A percentile compares a stretch with the other conserved stretches of the same genome.
These are phyloP conservation scores for Crithidia mellificae DNA, from an alignment of 208 protist genomes.

Conservation along the genomic window DNA sequence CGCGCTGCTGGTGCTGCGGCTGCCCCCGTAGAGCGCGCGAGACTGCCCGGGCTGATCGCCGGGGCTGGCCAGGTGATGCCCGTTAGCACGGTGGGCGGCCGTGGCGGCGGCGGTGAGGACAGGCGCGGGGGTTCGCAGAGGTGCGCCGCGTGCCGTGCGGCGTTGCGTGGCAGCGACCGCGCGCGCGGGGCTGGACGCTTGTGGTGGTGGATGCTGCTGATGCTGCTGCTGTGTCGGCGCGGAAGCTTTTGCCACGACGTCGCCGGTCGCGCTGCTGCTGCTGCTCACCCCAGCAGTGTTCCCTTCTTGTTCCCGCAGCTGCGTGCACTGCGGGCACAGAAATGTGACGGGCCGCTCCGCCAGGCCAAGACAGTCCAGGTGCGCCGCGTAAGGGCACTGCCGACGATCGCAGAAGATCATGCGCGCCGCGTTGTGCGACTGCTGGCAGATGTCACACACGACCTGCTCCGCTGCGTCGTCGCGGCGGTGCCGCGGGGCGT, in stretches of 20 bases:
- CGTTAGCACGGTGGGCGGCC: not conserved
- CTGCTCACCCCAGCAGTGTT: not conserved
- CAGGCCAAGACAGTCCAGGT: constrained; percentile 75
- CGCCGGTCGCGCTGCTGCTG: not conserved
- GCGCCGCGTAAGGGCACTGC: constrained; percentile 70
- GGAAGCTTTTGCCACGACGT: not conserved
- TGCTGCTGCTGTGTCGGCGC: not conserved
- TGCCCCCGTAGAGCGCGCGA: not conserved
- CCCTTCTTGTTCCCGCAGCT: constrained; percentile 30
- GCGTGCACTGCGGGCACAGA: constrained; percentile 57
- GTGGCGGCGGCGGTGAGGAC: not conserved
- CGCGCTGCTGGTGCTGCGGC: constrained; percentile 6
- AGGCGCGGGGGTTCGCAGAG: not conserved
- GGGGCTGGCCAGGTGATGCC: not conserved
- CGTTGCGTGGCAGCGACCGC: not conserved
- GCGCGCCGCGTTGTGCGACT: constrained; percentile 54
- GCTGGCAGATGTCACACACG: constrained; percentile 64
- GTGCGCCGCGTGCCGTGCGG: not conserved
- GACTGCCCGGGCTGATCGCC: not conserved
- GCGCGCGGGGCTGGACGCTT: too few species aligned
- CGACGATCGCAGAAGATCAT: constrained; percentile 89
- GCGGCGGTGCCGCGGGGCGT: constrained; percentile 1
- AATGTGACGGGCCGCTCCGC: constrained; percentile 68
- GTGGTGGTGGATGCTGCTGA: too few species aligned
- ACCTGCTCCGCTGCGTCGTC: constrained; percentile 21